These are phyloP conservation scores for Fusarium sp. DNA, from an alignment of 2,329 filamentous ascomycete species.

Conservation along the genomic window DNA sequence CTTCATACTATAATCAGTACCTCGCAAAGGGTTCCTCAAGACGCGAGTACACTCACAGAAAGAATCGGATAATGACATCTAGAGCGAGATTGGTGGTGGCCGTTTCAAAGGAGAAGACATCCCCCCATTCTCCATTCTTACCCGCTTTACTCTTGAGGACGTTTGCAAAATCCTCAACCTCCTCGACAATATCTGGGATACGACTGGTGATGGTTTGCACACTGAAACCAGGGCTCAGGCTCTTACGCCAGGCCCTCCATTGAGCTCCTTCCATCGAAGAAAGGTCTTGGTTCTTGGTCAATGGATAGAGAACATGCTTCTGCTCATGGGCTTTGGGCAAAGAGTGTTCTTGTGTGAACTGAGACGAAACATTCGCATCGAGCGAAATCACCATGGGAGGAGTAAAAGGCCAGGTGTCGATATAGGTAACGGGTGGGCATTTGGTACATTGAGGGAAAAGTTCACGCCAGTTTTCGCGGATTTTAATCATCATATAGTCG, in stretches of 20 bases:
- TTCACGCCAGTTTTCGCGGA: conserved; percentile 36
- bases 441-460: conserved; percentile 37
- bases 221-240: conserved; percentile 57
- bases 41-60: conserved; percentile 45
- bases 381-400: conserved; percentile 36
- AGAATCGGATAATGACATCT: conserved; percentile 57
- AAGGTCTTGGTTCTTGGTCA: conserved; percentile 53
- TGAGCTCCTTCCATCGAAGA: conserved; percentile 50
- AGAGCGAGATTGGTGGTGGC: conserved; percentile 56
- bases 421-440: conserved; percentile 47
- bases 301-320: conserved; percentile 46
- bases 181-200: conserved; percentile 55
- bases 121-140: conserved; percentile 15
- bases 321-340: conserved; percentile 49
- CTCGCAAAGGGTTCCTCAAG: no score
- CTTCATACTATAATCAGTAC: conserved; percentile 3
- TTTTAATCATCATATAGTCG: conserved; percentile 31
- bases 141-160: conserved; percentile 28
- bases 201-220: conserved; percentile 53
- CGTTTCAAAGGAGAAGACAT: conserved; percentile 51
- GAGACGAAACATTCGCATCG: conserved; percentile 36
- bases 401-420: conserved; percentile 51
- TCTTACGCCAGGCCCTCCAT: conserved; percentile 50
- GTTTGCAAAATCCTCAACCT: conserved; percentile 54
- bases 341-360: conserved; percentile 42